Evolutionary conservation across 805 yeast genomes (phyloP).

Genomic region (Candida wancherniae): DNA sequence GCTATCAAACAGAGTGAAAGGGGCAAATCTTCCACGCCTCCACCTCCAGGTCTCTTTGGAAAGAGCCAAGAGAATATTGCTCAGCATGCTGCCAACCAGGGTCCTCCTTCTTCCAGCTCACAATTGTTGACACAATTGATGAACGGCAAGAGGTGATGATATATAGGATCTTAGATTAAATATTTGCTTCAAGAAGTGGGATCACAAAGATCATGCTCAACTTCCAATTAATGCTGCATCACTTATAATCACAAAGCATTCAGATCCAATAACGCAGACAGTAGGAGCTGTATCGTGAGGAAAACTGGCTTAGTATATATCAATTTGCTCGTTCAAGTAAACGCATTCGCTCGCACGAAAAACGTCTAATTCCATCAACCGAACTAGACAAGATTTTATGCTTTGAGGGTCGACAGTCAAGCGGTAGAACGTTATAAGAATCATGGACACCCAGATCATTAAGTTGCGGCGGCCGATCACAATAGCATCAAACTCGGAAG

Average conservation of each 20-base stretch:
- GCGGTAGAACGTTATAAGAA: no score
- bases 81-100: slow-evolving; percentile 7
- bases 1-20: slow-evolving; percentile 31
- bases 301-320: background rate
- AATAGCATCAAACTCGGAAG: no score
- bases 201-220: no score
- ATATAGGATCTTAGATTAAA: no score
- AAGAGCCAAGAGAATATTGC: slow-evolving; percentile 12
- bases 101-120: slow-evolving; percentile 53
- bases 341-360: slow-evolving; percentile 13
- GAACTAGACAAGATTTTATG: slow-evolving; percentile 13
- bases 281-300: no score
- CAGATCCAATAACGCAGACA: no score
- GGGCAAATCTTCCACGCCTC: slow-evolving; percentile 49
- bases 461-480: no score
- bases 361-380: slow-evolving; percentile 19
- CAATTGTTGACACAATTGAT: slow-evolving; percentile 81
- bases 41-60: slow-evolving; percentile 67
- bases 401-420: no score
- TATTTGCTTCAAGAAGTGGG: no score
- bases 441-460: no score
- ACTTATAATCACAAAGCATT: no score
- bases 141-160: slow-evolving; percentile 67
- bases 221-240: no score
- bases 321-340: slow-evolving; percentile 8